phyloP scores from a whole-genome alignment of 228 moss, liverwort and hornwort species.

The Sphagnum fallax region DNA sequence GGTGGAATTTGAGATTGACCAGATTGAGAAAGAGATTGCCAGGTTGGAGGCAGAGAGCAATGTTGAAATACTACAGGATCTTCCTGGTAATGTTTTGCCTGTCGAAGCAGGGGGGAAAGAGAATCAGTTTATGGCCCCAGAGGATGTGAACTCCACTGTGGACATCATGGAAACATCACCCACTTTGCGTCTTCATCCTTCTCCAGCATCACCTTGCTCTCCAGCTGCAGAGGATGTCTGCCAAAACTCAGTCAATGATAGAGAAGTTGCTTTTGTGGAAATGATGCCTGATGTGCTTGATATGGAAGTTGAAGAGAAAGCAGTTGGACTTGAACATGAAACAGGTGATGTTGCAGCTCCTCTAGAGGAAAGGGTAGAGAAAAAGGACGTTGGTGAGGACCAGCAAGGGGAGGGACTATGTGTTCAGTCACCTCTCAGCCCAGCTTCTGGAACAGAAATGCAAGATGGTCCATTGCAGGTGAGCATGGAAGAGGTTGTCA shows the following conservation, averaged over 20 bases:
- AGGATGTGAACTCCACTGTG: constrained; percentile 14
- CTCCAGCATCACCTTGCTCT: too few relatives aligned
- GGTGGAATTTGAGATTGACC: constrained; percentile 88
- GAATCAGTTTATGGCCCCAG: constrained; percentile 34
- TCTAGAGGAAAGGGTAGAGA: constrained; percentile 25
- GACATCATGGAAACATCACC: too few relatives aligned
- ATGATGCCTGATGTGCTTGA: too few relatives aligned
- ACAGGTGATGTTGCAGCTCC: constrained; percentile 5
- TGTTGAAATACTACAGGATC: constrained; percentile 6
- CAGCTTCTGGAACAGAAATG: constrained; percentile 12
- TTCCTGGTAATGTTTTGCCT: constrained; percentile 8
- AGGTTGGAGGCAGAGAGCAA: constrained; percentile 29
- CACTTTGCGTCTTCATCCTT: too few relatives aligned
- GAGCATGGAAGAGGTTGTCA: constrained; percentile 8
- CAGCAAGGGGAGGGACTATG: constrained; percentile 8
- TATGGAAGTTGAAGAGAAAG: neutral
- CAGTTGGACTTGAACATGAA: neutral
- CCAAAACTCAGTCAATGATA: too few relatives aligned
- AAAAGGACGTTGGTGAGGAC: neutral
- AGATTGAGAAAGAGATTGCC: constrained; percentile 69
- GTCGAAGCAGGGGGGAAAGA: constrained; percentile 6
- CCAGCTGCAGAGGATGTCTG: too few relatives aligned
- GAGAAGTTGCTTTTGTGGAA: too few relatives aligned
- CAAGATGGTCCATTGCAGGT: constrained; percentile 4
- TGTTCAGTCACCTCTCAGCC: constrained; percentile 16